Base-by-base conservation (phyloP, 2,329 filamentous ascomycete genomes). In the Penicillium sp. region DNA sequence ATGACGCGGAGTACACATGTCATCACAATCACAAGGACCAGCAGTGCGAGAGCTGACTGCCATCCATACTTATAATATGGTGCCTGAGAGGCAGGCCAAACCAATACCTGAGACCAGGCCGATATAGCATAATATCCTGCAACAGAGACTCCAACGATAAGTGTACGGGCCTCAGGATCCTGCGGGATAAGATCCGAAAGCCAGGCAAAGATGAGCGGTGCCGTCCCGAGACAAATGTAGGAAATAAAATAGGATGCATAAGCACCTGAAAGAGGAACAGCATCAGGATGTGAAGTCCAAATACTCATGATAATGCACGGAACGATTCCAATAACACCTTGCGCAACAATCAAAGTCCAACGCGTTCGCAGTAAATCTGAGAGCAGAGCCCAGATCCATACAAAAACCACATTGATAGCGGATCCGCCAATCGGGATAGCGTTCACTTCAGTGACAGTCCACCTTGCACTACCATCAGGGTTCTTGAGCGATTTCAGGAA, bases 161-260 rank as follows among this genome's bases (percentile, higher is more conserved):
- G 68, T 1, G 79, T 76, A 13, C 80, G 73, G 5, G 76, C 78
- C 59, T 82, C 80, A 0, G 80, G 77, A 56, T 82, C 80, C 62
- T 81, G 79, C 0, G 79, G 78, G 52, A 75, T 79, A 63, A 81
- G 68, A 62, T 84, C 80, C 0, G 80, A 78, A 3, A 83, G 67
- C 81, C 81, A 84, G 0, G 80, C 75, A 59, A 82, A 77, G 43
- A 84, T 81, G 31, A 84, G 63, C 0, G 81, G 80, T 2, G 80
- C 81, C 0, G 80, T 83, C 1, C 80, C 81, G 3, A 82, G 68
- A 16, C 71, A 73, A 10, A 80, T 69, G 60, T 77, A 81, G 0
- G 77, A 75, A 63, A 83, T 79, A 60, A 84, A 82, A 58, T 82
- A 83, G 49, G 77, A 77, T 3, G 80, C 79, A 59, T 84, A 84